Base-by-base conservation (phyloP, 768 basidiomycete species). In the Hygrophoropsis aurantiaca region DNA sequence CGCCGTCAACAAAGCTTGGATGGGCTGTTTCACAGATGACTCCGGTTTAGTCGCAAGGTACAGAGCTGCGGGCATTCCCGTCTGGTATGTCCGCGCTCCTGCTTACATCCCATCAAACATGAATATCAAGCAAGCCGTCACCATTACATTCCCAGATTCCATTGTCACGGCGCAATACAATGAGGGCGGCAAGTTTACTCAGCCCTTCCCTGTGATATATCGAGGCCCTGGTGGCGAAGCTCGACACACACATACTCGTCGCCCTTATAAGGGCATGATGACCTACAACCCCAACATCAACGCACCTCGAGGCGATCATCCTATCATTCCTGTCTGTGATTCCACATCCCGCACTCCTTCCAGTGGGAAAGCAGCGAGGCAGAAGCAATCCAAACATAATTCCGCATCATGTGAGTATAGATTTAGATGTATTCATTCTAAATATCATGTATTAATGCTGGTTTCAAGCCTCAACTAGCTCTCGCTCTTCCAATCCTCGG, bases 71-170 rank as follows among this genome's bases (percentile, higher is more conserved):
- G 32, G 20, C 16, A 19, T 21, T 38, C 42, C 42, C 19, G 42
- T 35, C 11, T 44, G 42, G 32, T 33, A 30, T n/a, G 32, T 44
- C 0, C 20, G 9, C 6, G 3, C 23, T 27, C 30, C 11, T 2
- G 26, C 16, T 2, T 26, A 46, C 5, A 46, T 46, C 8, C 26
- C 40, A 11, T n/a, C 9, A 3, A 20, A 23, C 10, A 56, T 39
- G 10, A 56, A 40, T 18, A 46, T 56, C 19, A 20, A 18, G n/a
- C 30, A 48, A 1, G 30, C 26, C 1, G 42, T 50, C 20, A 11
- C 5, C 1, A 40, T 40, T 18, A 51, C 40, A 1, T 46, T 32
- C 23, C 42, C 49, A 0, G 40, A 56, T 6, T 1, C 39, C 15
- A 35, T 50, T 2, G 34, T 40, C 3, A n/a, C 16, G 6, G 18